These are phyloP conservation scores for Pyrenula massariospora DNA, from an alignment of 495 filamentous ascomycete species.

Conservation along the genomic window DNA sequence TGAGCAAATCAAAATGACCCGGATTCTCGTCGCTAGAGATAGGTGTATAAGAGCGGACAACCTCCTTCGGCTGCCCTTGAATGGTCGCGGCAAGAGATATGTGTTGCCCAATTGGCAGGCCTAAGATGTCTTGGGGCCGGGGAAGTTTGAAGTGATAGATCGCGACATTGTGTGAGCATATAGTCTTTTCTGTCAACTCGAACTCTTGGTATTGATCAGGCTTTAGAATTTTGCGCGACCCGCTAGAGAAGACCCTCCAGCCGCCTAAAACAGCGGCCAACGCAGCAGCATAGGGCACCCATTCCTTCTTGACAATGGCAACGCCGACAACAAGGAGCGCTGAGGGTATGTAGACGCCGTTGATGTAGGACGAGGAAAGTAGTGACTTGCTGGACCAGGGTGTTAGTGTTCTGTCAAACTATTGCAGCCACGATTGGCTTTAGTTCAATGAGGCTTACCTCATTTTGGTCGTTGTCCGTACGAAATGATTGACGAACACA, in stretches of 20 bases:
- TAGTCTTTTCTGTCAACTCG: slow-evolving; percentile 77
- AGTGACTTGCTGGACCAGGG: too few relatives aligned
- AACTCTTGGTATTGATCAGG: slow-evolving; percentile 82
- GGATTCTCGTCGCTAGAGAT: slow-evolving; percentile 84
- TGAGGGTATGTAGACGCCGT: slow-evolving; percentile 78
- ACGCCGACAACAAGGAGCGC: slow-evolving; percentile 66
- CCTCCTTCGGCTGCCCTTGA: slow-evolving; percentile 67
- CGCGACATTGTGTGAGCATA: slow-evolving; percentile 92
- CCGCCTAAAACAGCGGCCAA: slow-evolving; percentile 46
- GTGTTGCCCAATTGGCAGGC: slow-evolving; percentile 95
- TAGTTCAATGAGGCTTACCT: too few relatives aligned
- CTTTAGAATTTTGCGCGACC: slow-evolving; percentile 60
- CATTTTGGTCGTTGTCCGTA: neutral
- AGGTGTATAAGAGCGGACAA: slow-evolving; percentile 92
- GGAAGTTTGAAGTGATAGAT: slow-evolving; percentile 93
- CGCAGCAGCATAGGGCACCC: slow-evolving; percentile 57
- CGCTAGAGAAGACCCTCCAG: slow-evolving; percentile 45
- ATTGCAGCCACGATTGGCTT: too few relatives aligned
- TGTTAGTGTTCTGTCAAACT: too few relatives aligned
- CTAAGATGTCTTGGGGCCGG: slow-evolving; percentile 64
- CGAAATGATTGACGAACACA: too few relatives aligned
- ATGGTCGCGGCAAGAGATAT: slow-evolving; percentile 85
- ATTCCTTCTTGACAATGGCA: slow-evolving; percentile 68
- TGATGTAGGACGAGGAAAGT: slow-evolving; percentile 41
- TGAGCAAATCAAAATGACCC: slow-evolving; percentile 92